Conservation (phyloP, 1,284 basidiomycete species). For the Phaffia rhodozyma region DNA sequence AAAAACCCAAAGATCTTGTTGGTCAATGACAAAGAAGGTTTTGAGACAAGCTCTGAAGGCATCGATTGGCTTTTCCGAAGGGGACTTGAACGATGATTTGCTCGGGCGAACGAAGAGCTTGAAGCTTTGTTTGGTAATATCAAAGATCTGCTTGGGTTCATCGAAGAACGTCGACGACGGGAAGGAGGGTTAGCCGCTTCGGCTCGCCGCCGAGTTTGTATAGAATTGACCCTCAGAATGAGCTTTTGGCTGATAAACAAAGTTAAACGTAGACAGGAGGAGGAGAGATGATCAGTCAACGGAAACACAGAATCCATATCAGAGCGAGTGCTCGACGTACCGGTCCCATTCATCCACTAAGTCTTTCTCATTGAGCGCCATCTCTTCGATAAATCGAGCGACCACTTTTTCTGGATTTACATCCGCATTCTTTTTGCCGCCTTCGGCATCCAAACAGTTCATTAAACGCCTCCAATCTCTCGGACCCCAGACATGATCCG, state of each 20-base stretch:
- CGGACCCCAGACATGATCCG: slow-evolving; percentile 13
- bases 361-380: background rate
- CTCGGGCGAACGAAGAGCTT: background rate
- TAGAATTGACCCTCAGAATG: slow-evolving; percentile 1
- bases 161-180: slow-evolving; percentile 7
- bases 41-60: background rate
- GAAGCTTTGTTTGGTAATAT: slow-evolving; percentile 7
- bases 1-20: slow-evolving; percentile 1
- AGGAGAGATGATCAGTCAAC: background rate
- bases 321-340: background rate
- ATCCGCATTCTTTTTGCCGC: background rate
- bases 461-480: slow-evolving; percentile 13
- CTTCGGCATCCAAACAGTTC: slow-evolving; percentile 6
- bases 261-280: background rate
- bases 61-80: background rate
- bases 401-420: background rate
- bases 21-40: background rate
- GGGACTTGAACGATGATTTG: background rate
- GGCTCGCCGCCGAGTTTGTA: slow-evolving; percentile 3
- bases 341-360: slow-evolving; percentile 10
- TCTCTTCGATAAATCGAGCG: background rate
- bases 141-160: slow-evolving; percentile 6
- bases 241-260: slow-evolving; percentile 4
- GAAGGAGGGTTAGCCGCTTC: background rate
- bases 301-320: too few species aligned